A percentile compares a stretch with the other conserved stretches of the same genome.
Conservation (phyloP, 805 yeast genomes). For the Candida fluviatilis region DNA sequence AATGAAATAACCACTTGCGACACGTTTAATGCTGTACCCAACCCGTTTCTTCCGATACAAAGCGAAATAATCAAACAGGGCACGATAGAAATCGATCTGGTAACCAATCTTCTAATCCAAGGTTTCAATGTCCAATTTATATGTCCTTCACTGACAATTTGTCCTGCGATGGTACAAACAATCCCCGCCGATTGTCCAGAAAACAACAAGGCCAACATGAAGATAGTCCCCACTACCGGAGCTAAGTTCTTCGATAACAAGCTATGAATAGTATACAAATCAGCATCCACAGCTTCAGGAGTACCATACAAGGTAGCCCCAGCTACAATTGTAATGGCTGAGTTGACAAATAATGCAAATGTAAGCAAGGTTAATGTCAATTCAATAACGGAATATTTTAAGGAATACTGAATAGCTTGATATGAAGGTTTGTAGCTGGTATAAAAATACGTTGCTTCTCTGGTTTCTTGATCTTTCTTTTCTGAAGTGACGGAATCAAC, state of each 20-base stretch:
- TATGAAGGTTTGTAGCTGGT: constrained; percentile 62
- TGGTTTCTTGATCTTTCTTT: constrained; percentile 6
- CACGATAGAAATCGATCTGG: constrained; percentile 72
- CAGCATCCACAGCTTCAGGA: constrained; percentile 75
- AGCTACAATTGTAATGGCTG: constrained; percentile 76
- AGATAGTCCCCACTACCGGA: constrained; percentile 74
- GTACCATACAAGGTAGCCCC: constrained; percentile 73
- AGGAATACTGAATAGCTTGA: constrained; percentile 67
- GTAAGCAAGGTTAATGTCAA: constrained; percentile 66
- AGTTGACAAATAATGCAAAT: constrained; percentile 81
- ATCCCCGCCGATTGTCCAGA: constrained; percentile 92
- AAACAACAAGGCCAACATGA: constrained; percentile 77
- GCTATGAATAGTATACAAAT: constrained; percentile 70
- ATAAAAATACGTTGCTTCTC: constrained; percentile 29
- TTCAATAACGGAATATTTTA: constrained; percentile 71
- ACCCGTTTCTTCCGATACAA: constrained; percentile 68
- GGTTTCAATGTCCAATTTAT: constrained; percentile 78
- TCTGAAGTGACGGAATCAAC: constrained; percentile 4
- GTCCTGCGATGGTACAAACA: constrained; percentile 91
- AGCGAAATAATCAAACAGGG: constrained; percentile 77
- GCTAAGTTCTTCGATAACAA: constrained; percentile 60
- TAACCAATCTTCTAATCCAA: constrained; percentile 72
- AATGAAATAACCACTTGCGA: constrained; percentile 83
- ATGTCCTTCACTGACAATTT: constrained; percentile 89
- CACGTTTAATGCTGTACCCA: constrained; percentile 70